These are phyloP conservation scores for Ploettnerulaceae sp. DNA, from an alignment of 2,329 filamentous ascomycete genomes.

Conservation along the genomic window DNA sequence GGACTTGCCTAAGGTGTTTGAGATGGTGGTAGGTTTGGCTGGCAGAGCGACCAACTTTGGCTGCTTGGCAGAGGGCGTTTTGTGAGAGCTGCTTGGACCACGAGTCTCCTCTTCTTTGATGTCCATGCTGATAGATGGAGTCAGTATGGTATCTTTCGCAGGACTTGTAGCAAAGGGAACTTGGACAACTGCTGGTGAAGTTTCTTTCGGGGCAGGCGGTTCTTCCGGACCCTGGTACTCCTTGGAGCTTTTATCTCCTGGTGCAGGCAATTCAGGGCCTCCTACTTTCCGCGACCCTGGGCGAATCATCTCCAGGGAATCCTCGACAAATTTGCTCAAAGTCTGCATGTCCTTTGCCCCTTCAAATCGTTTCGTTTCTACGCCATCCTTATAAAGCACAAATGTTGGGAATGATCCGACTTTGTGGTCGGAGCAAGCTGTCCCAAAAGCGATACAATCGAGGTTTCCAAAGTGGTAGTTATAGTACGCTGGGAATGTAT, in stretches of 20 bases:
- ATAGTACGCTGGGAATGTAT: constrained; percentile 73
- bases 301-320: constrained; percentile 67
- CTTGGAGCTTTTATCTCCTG: constrained; percentile 50
- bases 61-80: constrained; percentile 35
- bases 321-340: constrained; percentile 69
- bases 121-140: constrained; percentile 25
- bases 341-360: constrained; percentile 64
- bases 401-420: constrained; percentile 73
- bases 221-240: constrained; percentile 23
- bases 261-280: constrained; percentile 57
- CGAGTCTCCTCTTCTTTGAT: constrained; percentile 16
- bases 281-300: constrained; percentile 70
- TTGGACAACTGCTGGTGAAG: constrained; percentile 27
- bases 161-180: constrained; percentile 1
- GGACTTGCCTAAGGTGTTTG: constrained; percentile 73
- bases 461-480: constrained; percentile 82
- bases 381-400: constrained; percentile 73
- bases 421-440: constrained; percentile 66
- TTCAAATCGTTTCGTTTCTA: constrained; percentile 55
- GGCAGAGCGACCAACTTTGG: constrained; percentile 42
- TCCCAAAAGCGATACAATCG: constrained; percentile 79
- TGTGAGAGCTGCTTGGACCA: constrained; percentile 11
- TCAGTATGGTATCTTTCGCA: constrained; percentile 18
- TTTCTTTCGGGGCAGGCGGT: constrained; percentile 32
- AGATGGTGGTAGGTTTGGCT: constrained; percentile 49